phyloP scores from a whole-genome alignment of 495 filamentous ascomycete genomes.

The Hyphodiscus hymeniophilus region DNA sequence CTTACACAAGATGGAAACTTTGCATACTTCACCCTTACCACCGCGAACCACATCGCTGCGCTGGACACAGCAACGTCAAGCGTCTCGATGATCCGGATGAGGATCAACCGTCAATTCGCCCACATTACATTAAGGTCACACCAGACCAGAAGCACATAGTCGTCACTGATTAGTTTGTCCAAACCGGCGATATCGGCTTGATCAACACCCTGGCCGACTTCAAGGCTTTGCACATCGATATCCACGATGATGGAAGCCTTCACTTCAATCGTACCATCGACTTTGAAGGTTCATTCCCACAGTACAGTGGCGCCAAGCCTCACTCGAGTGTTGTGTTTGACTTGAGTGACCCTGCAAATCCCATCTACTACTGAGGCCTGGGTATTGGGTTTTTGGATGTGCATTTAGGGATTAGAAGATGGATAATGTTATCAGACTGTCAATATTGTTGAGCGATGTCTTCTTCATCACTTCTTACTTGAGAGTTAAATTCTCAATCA shows the following conservation, averaged over 20 bases:
- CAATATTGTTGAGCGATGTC: no score
- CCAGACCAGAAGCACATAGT: constrained; percentile 56
- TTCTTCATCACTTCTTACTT: no score
- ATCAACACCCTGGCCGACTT: constrained; percentile 57
- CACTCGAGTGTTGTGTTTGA: constrained; percentile 54
- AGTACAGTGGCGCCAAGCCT: constrained; percentile 50
- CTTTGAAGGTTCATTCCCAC: constrained; percentile 42
- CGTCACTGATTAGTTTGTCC: constrained; percentile 59
- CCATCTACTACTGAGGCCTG: constrained; percentile 36
- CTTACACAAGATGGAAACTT: constrained; percentile 50
- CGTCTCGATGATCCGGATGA: constrained; percentile 52
- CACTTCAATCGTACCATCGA: constrained; percentile 51
- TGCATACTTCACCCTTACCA: constrained; percentile 53
- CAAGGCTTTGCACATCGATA: constrained; percentile 55
- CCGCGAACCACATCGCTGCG: constrained; percentile 54
- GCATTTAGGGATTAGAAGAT: no score
- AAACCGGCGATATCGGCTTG: constrained; percentile 50
- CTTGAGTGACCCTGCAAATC: constrained; percentile 40
- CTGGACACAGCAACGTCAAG: constrained; percentile 55
- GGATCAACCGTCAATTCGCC: constrained; percentile 50
- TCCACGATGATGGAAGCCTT: constrained; percentile 43
- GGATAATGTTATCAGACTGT: no score
- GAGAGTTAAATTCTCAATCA: no score
- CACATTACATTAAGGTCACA: constrained; percentile 57
- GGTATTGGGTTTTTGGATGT: no score